phyloP scores from a whole-genome alignment of 805 yeast genomes.

The Suhomyces sp. region DNA sequence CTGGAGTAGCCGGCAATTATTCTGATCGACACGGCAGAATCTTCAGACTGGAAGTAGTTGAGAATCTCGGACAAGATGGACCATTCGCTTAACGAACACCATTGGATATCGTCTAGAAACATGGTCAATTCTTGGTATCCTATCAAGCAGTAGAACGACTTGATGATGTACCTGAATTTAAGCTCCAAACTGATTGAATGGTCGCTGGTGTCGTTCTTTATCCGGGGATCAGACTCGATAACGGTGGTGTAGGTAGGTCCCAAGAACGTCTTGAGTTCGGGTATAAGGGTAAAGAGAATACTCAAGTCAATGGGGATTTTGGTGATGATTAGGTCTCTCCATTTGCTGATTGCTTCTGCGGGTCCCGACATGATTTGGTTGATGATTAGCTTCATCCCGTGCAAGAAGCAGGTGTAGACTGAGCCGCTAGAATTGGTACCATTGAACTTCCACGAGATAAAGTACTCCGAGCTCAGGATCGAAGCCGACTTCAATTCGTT shows the following conservation, averaged over 20 bases:
- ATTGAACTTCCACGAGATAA: conserved; percentile 31
- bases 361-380: conserved; percentile 41
- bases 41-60: conserved; percentile 12
- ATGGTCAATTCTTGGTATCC: conserved; percentile 43
- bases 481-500: conserved; percentile 36
- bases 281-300: conserved; percentile 39
- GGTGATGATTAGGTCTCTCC: conserved; percentile 40
- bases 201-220: conserved; percentile 4
- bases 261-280: conserved; percentile 41
- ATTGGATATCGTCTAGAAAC: conserved; percentile 46
- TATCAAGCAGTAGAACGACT: conserved; percentile 39
- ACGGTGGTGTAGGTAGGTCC: conserved; percentile 38
- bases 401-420: conserved; percentile 34
- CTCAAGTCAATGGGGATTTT: conserved; percentile 42
- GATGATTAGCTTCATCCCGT: conserved; percentile 37
- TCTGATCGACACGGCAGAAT: conserved; percentile 7
- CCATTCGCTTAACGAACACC: conserved; percentile 36
- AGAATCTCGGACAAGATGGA: conserved; percentile 26
- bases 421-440: conserved; percentile 25
- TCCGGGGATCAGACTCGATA: background rate
- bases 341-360: conserved; percentile 29
- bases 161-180: conserved; percentile 41
- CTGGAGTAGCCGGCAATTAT: conserved; percentile 7
- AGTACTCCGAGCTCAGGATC: conserved; percentile 27
- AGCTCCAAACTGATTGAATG: conserved; percentile 32